These are phyloP conservation scores for Aspergillus felis DNA, from an alignment of 2,329 filamentous ascomycete genomes.

Conservation along the genomic window DNA sequence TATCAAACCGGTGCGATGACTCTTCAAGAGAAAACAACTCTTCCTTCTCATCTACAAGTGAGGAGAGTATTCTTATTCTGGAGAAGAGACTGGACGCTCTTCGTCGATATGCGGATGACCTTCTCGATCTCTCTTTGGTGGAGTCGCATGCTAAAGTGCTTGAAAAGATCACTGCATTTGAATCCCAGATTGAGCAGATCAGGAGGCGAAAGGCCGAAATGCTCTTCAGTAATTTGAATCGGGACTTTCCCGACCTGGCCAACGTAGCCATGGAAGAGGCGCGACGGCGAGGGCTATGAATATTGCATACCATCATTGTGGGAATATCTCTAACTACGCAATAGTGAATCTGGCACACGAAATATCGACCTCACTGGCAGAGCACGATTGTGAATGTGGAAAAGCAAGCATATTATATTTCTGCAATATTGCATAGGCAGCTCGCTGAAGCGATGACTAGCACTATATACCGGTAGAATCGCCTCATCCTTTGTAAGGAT, in stretches of 20 bases:
- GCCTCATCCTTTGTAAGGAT: neutral
- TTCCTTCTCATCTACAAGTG: neutral
- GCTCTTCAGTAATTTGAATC: conserved; percentile 11
- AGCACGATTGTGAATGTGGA: neutral
- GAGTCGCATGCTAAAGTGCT: conserved; percentile 21
- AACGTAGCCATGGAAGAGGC: conserved; percentile 16
- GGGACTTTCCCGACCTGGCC: conserved; percentile 19
- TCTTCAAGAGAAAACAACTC: neutral
- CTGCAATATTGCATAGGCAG: neutral
- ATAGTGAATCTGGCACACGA: neutral
- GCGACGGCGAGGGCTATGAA: conserved; percentile 13
- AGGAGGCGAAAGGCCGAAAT: conserved; percentile 15
- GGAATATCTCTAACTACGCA: neutral
- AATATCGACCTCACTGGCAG: neutral
- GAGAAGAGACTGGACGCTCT: conserved; percentile 18
- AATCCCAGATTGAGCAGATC: conserved; percentile 13
- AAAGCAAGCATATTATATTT: neutral
- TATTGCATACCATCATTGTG: neutral
- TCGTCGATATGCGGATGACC: conserved; percentile 19
- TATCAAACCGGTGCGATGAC: neutral
- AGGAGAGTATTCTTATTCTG: conserved; percentile 14
- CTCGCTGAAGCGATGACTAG: neutral
- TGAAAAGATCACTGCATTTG: conserved; percentile 17
- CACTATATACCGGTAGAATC: neutral
- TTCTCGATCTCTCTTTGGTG: conserved; percentile 21